phyloP scores from a whole-genome alignment of 495 filamentous ascomycete genomes.

The Bombardia bombarda region DNA sequence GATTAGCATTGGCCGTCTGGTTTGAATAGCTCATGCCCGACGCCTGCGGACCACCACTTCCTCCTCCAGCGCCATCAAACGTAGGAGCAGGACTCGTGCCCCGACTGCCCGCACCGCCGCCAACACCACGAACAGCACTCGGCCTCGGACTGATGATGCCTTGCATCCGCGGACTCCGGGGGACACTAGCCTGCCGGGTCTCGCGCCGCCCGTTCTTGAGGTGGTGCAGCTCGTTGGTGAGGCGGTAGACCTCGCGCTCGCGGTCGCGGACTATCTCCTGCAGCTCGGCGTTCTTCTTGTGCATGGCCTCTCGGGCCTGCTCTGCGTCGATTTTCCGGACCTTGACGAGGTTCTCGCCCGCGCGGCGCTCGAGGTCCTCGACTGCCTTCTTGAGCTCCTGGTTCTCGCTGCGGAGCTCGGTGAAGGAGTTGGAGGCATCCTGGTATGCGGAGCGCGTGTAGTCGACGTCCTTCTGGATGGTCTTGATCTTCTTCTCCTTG shows the following conservation, averaged over 20 bases:
- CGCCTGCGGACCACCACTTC: slow-evolving; percentile 6
- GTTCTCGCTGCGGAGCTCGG: slow-evolving; percentile 43
- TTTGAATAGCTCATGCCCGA: slow-evolving; percentile 17
- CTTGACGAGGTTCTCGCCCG: slow-evolving; percentile 40
- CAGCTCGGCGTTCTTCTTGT: slow-evolving; percentile 39
- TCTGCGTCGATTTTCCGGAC: slow-evolving; percentile 46
- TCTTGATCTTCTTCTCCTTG: slow-evolving; percentile 37
- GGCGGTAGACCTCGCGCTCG: slow-evolving; percentile 47
- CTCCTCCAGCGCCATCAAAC: slow-evolving; percentile 11
- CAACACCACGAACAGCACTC: no score
- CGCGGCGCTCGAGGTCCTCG: slow-evolving; percentile 40
- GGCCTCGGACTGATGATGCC: slow-evolving; percentile 35
- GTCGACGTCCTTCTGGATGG: slow-evolving; percentile 39
- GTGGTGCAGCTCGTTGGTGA: slow-evolving; percentile 25
- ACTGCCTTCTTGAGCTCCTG: slow-evolving; percentile 39
- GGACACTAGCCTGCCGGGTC: slow-evolving; percentile 40
- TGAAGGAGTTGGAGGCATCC: slow-evolving; percentile 47
- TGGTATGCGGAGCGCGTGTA: slow-evolving; percentile 59
- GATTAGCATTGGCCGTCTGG: slow-evolving; percentile 14
- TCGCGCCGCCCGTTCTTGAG: slow-evolving; percentile 44
- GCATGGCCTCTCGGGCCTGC: slow-evolving; percentile 19
- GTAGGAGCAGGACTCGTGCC: slow-evolving; percentile 37
- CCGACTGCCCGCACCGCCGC: slow-evolving; percentile 29
- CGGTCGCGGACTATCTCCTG: slow-evolving; percentile 48
- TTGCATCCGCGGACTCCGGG: slow-evolving; percentile 35